Evolutionary conservation across 2,329 filamentous ascomycete species (phyloP).

Genomic region (Chrysoporthe puriensis): DNA sequence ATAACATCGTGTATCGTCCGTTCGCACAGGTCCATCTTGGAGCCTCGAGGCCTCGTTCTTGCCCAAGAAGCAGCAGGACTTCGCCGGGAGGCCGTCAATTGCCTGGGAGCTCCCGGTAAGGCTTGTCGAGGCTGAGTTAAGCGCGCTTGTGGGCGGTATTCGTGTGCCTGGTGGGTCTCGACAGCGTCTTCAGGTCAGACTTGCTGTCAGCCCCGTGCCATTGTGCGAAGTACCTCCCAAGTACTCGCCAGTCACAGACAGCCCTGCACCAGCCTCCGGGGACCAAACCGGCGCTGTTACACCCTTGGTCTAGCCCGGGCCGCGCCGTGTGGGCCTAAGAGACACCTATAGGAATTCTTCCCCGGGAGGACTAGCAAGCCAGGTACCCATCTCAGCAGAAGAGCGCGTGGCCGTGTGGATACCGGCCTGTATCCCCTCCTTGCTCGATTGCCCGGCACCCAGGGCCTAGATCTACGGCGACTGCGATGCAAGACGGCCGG

Average conservation of each 20-base stretch:
- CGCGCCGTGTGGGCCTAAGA: conserved; percentile 8
- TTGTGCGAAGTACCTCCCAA: conserved; percentile 11
- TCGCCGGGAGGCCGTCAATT: neutral
- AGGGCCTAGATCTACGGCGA: neutral
- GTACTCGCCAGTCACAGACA: conserved; percentile 8
- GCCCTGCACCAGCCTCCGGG: conserved; percentile 7
- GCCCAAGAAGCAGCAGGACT: neutral
- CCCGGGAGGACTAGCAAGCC: neutral
- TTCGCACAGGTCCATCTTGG: conserved; percentile 57
- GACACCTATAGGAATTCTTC: conserved; percentile 12
- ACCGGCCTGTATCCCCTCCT: neutral
- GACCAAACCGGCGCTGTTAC: conserved; percentile 4
- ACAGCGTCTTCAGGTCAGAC: too few species aligned
- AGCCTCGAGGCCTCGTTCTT: neutral
- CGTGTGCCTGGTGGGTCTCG: conserved; percentile 6
- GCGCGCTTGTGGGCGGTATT: conserved; percentile 1
- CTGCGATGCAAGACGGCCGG: neutral
- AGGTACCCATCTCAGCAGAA: neutral
- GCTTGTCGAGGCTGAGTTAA: neutral
- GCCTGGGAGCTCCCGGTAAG: neutral
- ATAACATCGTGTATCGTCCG: conserved; percentile 58
- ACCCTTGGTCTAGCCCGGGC: conserved; percentile 5
- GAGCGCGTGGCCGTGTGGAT: neutral
- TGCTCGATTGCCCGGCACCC: neutral
- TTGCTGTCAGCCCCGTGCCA: neutral